phyloP scores from a whole-genome alignment of 306 rosid species.

The Begonia fuchsioides region DNA sequence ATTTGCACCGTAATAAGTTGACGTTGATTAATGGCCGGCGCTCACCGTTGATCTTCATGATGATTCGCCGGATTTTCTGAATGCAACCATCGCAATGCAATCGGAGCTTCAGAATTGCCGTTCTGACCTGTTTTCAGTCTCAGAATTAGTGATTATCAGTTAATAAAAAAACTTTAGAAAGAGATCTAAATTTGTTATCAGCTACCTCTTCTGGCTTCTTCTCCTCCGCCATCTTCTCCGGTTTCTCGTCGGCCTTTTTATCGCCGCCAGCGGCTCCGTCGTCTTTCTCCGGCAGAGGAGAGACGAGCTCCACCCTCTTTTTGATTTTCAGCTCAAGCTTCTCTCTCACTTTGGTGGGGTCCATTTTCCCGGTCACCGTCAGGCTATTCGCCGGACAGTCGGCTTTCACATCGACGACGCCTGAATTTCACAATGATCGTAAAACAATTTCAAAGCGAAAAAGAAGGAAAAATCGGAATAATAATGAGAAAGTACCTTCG shows the following conservation, averaged over 20 bases:
- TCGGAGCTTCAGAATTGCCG: constrained; percentile 57
- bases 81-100: constrained; percentile 89
- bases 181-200: not conserved
- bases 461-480: not conserved
- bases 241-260: constrained; percentile 28
- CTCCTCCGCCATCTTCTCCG: constrained; percentile 38
- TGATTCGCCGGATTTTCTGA: constrained; percentile 38
- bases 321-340: constrained; percentile 40
- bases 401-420: constrained; percentile 50
- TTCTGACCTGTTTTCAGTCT: constrained; percentile 27
- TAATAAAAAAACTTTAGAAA: not conserved
- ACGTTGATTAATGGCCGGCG: too few relatives aligned
- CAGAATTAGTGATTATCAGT: constrained; percentile 6
- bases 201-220: constrained; percentile 41
- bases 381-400: constrained; percentile 38
- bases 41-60: constrained; percentile 47
- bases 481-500: constrained; percentile 21
- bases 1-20: too few relatives aligned
- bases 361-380: constrained; percentile 52
- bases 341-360: constrained; percentile 31
- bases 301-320: constrained; percentile 57
- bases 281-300: constrained; percentile 53
- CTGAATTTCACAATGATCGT: constrained; percentile 15
- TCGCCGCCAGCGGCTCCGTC: constrained; percentile 36
- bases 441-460: too few relatives aligned